Base-by-base conservation (phyloP, 139 green algal genomes). In the Chlamydomonas schloesseri region DNA sequence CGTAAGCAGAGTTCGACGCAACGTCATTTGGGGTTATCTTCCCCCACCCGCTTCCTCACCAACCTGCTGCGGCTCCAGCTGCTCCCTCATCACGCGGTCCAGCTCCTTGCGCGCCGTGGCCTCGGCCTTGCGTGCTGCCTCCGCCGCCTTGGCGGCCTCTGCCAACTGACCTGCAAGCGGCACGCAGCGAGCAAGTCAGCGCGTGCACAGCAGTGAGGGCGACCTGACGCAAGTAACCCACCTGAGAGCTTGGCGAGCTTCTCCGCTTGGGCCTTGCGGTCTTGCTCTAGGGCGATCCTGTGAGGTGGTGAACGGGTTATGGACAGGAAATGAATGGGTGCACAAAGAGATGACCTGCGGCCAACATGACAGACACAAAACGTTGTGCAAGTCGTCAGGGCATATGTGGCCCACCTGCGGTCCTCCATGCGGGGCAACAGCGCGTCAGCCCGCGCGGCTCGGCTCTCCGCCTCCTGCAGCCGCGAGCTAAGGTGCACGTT, bases 361-460 rank as follows among this genome's bases (percentile, higher is more conserved):
- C n/a, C n/a, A n/a, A n/a, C n/a, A n/a, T n/a, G n/a, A n/a, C n/a
- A n/a, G n/a, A n/a, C n/a, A n/a, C n/a, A n/a, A n/a, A n/a, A n/a
- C n/a, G n/a, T n/a, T n/a, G n/a, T n/a, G n/a, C n/a, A n/a, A n/a
- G n/a, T n/a, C n/a, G n/a, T n/a, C n/a, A n/a, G n/a, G n/a, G n/a
- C n/a, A n/a, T n/a, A n/a, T n/a, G n/a, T n/a, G n/a, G n/a, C n/a
- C n/a, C n/a, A n/a, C 88, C 84, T 86, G n/a, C 89, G 73, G 29
- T 92, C 89, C 58, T 92, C 89, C 71, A 92, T 50, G 36, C 73
- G 74, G 0, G 68, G 57, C 46, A 92, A 18, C 20, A 92, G 67
- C 10, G 80, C 58, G 2, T 92, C 89, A 0, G 81, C 68, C 4
- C 89, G 67, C 31, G 69, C 53, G 3, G 69, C 69, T 3, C 69